Evolutionary conservation across 305 asterid genomes (phyloP).

Genomic region (Fraxinus ornus): DNA sequence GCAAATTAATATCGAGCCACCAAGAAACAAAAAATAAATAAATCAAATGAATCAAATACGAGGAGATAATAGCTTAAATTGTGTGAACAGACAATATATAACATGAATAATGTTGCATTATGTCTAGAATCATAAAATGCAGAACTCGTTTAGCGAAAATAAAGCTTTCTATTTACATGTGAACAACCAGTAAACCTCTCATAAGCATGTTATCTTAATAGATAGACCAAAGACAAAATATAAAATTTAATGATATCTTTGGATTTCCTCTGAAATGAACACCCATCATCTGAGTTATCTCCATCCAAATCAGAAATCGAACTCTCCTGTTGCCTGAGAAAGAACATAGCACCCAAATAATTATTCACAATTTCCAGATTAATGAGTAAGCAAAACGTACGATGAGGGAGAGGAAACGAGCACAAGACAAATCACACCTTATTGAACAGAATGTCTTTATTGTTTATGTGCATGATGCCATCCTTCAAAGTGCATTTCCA

Average conservation of each 20-base stretch:
- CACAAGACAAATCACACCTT: slow-evolving; percentile 44
- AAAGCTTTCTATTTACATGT: neutral
- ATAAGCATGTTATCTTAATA: slow-evolving; percentile 21
- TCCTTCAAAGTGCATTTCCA: slow-evolving; percentile 97
- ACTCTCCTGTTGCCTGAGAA: slow-evolving; percentile 83
- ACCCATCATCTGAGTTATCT: slow-evolving; percentile 12
- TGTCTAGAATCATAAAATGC: neutral
- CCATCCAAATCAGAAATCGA: slow-evolving; percentile 64
- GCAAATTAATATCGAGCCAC: neutral
- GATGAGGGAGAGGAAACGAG: neutral
- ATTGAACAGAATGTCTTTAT: slow-evolving; percentile 90
- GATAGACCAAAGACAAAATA: slow-evolving; percentile 27
- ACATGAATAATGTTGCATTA: neutral
- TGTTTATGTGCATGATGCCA: slow-evolving; percentile 96
- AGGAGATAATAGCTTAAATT: neutral
- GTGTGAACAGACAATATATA: neutral
- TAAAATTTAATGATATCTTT: slow-evolving; percentile 22
- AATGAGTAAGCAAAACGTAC: neutral
- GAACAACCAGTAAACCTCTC: neutral
- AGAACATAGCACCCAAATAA: slow-evolving; percentile 15
- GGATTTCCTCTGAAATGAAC: slow-evolving; percentile 27
- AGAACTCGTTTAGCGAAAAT: neutral
- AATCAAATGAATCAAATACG: neutral
- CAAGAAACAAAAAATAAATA: neutral
- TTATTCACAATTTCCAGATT: neutral